Percentiles rank a stretch among this genome's conserved stretches.
These are phyloP conservation scores for Aspergillus asperescens DNA, from an alignment of 495 filamentous ascomycete species.

Conservation along the genomic window DNA sequence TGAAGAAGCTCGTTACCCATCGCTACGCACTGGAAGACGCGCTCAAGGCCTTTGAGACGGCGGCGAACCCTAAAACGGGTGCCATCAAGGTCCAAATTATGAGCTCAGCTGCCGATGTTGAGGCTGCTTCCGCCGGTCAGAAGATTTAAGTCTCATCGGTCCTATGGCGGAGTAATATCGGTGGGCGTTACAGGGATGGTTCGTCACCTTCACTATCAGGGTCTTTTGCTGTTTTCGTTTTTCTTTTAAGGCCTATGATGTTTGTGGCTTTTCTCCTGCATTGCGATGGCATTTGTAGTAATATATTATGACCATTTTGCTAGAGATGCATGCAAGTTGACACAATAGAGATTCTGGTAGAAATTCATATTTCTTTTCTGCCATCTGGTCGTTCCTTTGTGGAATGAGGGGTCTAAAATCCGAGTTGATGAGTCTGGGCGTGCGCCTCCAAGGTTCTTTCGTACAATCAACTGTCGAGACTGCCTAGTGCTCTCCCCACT, in stretches of 20 bases:
- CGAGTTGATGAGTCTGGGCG: not conserved
- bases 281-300: constrained; percentile 18
- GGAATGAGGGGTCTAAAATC: not conserved
- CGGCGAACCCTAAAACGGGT: constrained; percentile 79
- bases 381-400: not conserved
- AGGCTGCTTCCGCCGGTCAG: constrained; percentile 38
- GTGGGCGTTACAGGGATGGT: constrained; percentile 11
- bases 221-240: constrained; percentile 4
- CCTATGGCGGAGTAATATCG: not conserved
- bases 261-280: constrained; percentile 7
- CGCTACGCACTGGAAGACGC: constrained; percentile 81
- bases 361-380: constrained; percentile 6
- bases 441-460: not conserved
- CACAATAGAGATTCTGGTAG: constrained; percentile 21
- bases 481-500: not conserved
- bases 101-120: constrained; percentile 45
- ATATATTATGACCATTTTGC: constrained; percentile 19
- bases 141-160: constrained; percentile 19
- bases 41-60: constrained; percentile 80
- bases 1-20: constrained; percentile 81
- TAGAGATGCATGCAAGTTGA: constrained; percentile 16
- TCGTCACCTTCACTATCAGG: constrained; percentile 15
- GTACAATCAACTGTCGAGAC: no score
- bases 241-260: constrained; percentile 9
- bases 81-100: constrained; percentile 93